Conservation (phyloP, 78 protist species). For the Protostelium mycophagum region DNA sequence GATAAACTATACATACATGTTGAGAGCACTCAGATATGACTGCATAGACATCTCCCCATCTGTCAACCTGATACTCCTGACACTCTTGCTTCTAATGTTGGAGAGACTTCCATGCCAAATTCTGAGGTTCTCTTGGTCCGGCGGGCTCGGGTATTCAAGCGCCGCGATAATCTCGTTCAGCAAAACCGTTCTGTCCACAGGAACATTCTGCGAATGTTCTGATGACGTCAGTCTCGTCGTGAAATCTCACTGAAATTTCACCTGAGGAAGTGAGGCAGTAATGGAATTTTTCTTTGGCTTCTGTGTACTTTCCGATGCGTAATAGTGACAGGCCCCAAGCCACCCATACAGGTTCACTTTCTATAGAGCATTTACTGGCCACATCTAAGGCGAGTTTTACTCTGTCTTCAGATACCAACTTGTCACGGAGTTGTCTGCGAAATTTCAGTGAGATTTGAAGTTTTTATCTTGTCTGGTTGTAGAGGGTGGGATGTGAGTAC, state of each 20-base stretch:
- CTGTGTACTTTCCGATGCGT: conserved; percentile 32
- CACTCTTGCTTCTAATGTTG: not conserved
- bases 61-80: too few relatives aligned
- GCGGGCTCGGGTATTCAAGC: conserved; percentile 45
- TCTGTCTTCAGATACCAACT: conserved; percentile 45
- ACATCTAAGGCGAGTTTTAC: conserved; percentile 65
- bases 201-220: not conserved
- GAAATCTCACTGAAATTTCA: not conserved
- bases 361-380: conserved; percentile 55
- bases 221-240: not conserved
- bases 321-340: conserved; percentile 64
- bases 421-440: conserved; percentile 53
- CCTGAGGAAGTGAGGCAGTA: conserved; percentile 35
- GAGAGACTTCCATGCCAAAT: conserved; percentile 14
- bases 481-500: not conserved
- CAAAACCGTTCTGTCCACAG: conserved; percentile 19
- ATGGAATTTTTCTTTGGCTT: conserved; percentile 61
- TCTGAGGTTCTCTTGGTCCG: conserved; percentile 37
- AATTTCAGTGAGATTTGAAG: not conserved
- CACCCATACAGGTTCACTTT: conserved; percentile 59
- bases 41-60: not conserved
- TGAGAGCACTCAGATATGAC: not conserved
- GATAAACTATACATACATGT: not conserved
- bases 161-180: conserved; percentile 53
- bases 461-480: too few relatives aligned